Conservation (phyloP, 495 filamentous ascomycete species). For the Neurospora sp. region DNA sequence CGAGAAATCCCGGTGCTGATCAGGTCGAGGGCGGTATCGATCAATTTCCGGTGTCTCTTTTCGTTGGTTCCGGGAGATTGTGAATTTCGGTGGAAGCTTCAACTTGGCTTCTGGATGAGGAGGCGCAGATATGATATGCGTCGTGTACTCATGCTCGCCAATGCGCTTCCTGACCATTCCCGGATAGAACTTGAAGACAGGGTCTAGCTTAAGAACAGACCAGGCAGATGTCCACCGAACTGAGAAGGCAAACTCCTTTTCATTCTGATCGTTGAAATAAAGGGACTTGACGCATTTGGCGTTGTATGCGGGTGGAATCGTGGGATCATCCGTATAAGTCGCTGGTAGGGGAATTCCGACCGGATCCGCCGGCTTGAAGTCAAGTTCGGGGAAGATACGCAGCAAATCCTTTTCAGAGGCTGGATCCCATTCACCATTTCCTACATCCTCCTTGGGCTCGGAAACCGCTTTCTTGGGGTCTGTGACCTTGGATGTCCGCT, state of each 20-base stretch:
- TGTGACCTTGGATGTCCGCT: background rate
- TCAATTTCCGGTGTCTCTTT: background rate
- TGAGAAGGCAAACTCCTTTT: constrained; percentile 30
- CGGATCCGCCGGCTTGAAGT: constrained; percentile 29
- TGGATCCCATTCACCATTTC: constrained; percentile 20
- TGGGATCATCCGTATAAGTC: constrained; percentile 31
- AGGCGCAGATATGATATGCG: constrained; percentile 11
- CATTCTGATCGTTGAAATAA: constrained; percentile 36
- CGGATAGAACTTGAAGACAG: constrained; percentile 28
- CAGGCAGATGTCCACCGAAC: constrained; percentile 35
- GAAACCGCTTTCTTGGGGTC: background rate
- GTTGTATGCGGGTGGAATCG: constrained; percentile 36
- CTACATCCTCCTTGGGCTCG: constrained; percentile 4
- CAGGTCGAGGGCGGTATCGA: background rate
- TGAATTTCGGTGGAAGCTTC: constrained; percentile 17
- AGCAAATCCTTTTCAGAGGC: constrained; percentile 31
- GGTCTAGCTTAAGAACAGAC: constrained; percentile 35
- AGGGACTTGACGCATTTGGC: constrained; percentile 34
- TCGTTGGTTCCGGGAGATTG: constrained; percentile 3
- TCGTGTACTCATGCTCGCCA: constrained; percentile 14
- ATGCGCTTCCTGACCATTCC: constrained; percentile 22
- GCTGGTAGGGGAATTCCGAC: constrained; percentile 32
- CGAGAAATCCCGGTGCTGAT: background rate
- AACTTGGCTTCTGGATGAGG: constrained; percentile 15
- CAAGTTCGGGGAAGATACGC: constrained; percentile 26